Evolutionary conservation across 352 stramenopile genomes (phyloP).

Genomic region (Thalassiosira ordinaria): DNA sequence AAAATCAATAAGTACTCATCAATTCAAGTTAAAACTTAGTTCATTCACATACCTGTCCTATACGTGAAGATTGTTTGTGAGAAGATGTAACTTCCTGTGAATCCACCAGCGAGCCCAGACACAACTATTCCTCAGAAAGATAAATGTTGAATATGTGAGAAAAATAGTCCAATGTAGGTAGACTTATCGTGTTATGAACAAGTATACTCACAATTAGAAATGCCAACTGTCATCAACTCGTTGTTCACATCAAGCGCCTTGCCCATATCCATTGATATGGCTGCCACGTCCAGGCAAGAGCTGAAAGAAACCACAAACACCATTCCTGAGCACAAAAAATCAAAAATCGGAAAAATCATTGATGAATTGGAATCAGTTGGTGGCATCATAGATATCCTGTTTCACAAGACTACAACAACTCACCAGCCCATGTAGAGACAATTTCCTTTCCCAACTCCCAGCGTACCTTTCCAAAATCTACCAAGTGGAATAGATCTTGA

Average conservation of each 20-base stretch:
- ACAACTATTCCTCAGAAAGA: slow-evolving; percentile 62
- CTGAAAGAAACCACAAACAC: slow-evolving; percentile 95
- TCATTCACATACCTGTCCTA: slow-evolving; percentile 89
- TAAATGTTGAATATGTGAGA: slow-evolving; percentile 16
- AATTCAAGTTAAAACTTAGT: too few species aligned
- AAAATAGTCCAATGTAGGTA: not conserved
- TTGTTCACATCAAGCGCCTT: slow-evolving; percentile 92
- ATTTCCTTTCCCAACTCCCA: slow-evolving; percentile 89
- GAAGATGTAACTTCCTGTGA: slow-evolving; percentile 92
- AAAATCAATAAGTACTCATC: too few species aligned
- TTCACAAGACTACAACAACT: slow-evolving; percentile 8
- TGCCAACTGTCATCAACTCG: slow-evolving; percentile 93
- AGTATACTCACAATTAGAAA: slow-evolving; percentile 87
- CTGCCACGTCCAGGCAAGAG: slow-evolving; percentile 93
- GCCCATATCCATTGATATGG: slow-evolving; percentile 93
- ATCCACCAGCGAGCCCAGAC: slow-evolving; percentile 88
- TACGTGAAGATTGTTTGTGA: slow-evolving; percentile 93
- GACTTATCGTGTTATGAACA: not conserved
- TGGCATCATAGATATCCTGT: slow-evolving; percentile 71
- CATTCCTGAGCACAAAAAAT: too few species aligned
- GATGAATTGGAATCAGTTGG: too few species aligned
- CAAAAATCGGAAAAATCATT: slow-evolving; percentile 72
- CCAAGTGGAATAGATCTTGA: slow-evolving; percentile 86
- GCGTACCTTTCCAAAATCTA: slow-evolving; percentile 91
- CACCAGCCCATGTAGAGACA: slow-evolving; percentile 89